These are phyloP conservation scores for Picochlorum sp. DNA, from an alignment of 139 green algal genomes.

Conservation along the genomic window DNA sequence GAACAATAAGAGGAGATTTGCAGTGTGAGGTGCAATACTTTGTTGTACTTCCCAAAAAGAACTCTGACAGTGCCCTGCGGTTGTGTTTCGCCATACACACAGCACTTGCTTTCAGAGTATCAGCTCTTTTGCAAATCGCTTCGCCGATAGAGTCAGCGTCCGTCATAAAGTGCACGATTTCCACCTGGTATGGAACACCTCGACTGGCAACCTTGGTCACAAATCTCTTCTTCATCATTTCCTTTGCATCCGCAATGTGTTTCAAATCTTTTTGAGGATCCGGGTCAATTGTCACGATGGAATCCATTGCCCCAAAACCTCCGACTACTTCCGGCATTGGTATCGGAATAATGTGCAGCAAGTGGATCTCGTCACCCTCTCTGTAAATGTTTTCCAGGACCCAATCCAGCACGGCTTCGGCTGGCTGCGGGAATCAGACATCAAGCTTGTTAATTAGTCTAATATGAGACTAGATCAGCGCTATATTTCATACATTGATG, in stretches of 20 bases:
- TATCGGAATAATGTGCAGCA: constrained; percentile 24
- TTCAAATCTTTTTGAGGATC: constrained; percentile 28
- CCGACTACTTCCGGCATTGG: constrained; percentile 12
- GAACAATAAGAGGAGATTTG: constrained; percentile 36
- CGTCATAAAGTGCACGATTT: constrained; percentile 46
- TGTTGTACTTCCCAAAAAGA: constrained; percentile 40
- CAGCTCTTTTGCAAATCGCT: constrained; percentile 37
- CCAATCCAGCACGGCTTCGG: constrained; percentile 23
- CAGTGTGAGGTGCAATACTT: constrained; percentile 46
- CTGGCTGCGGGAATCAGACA: constrained; percentile 11
- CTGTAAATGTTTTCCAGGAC: constrained; percentile 17
- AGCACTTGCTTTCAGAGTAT: constrained; percentile 27
- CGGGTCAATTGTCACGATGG: constrained; percentile 13
- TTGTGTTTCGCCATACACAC: constrained; percentile 54
- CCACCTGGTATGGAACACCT: constrained; percentile 29
- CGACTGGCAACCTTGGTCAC: constrained; percentile 20
- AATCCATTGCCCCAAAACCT: constrained; percentile 17
- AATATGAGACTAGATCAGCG: not conserved
- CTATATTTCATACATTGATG: not conserved
- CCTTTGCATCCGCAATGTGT: constrained; percentile 30
- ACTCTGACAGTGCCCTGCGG: constrained; percentile 28
- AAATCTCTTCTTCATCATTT: constrained; percentile 37
- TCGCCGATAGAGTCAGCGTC: constrained; percentile 40
- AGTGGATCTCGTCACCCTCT: constrained; percentile 24
- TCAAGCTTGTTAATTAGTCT: not conserved